Percentiles rank a stretch among this genome's conserved stretches.
Evolutionary conservation across 2,329 filamentous ascomycete genomes (phyloP).

Genomic region (Colletotrichum plurivorum): DNA sequence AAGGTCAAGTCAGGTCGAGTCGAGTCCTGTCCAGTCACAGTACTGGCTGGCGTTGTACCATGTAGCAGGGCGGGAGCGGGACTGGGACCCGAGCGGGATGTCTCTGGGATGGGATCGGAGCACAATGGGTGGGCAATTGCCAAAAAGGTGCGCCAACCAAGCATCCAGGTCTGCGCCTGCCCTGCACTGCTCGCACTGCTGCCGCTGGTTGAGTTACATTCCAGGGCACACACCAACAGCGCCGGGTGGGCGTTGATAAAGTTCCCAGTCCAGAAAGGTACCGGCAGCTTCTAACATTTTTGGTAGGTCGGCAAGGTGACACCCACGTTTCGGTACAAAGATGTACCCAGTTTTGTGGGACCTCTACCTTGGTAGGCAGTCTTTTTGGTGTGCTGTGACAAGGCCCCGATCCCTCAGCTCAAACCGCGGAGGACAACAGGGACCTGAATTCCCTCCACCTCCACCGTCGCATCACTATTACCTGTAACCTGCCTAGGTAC

Average conservation of each 20-base stretch:
- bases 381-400: slow-evolving; percentile 22
- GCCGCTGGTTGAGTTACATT: slow-evolving; percentile 27
- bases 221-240: slow-evolving; percentile 10
- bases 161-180: slow-evolving; percentile 1
- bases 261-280: neutral
- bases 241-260: neutral
- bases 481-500: no score
- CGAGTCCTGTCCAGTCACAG: slow-evolving; percentile 24
- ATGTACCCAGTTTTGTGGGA: neutral
- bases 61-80: slow-evolving; percentile 38
- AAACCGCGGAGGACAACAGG: slow-evolving; percentile 6
- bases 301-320: no score
- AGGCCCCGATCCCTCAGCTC: slow-evolving; percentile 36
- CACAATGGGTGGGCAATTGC: slow-evolving; percentile 14
- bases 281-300: neutral
- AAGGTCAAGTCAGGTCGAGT: slow-evolving; percentile 26
- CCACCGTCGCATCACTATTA: neutral
- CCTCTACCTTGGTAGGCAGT: neutral
- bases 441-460: slow-evolving; percentile 2
- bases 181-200: slow-evolving; percentile 8
- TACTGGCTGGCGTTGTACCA: slow-evolving; percentile 34
- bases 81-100: slow-evolving; percentile 36
- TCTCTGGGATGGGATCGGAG: slow-evolving; percentile 35
- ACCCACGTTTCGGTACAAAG: no score
- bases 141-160: slow-evolving; percentile 31